Evolutionary conservation across 2,329 filamentous ascomycete genomes (phyloP).

Genomic region (Sporothrix curviconia): DNA sequence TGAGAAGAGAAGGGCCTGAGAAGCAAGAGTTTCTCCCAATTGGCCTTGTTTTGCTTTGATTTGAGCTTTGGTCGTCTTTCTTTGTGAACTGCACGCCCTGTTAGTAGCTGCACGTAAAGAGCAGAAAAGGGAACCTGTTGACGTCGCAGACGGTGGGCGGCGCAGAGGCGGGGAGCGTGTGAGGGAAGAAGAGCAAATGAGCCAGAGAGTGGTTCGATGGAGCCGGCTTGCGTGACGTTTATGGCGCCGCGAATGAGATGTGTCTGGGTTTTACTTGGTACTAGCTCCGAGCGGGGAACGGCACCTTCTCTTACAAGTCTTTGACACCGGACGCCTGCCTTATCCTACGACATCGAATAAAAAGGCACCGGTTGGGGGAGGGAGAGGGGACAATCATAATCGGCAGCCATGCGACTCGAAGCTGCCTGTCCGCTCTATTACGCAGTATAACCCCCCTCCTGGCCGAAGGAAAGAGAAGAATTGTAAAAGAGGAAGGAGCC

Average conservation of each 20-base stretch:
- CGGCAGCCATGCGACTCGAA: no score
- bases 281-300: conserved; percentile 7
- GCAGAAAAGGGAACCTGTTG: background rate
- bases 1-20: background rate
- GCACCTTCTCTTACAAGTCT: background rate
- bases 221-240: conserved; percentile 9
- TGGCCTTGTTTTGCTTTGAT: background rate
- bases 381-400: no score
- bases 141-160: background rate
- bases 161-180: background rate
- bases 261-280: conserved; percentile 4
- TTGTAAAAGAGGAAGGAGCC: no score
- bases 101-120: background rate
- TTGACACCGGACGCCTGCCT: no score
- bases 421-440: no score
- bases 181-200: background rate
- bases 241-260: background rate
- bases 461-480: no score
- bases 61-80: background rate
- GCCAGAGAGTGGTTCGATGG: conserved; percentile 1
- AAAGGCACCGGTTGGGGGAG: no score
- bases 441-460: no score
- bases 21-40: no score
- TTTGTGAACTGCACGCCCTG: background rate
- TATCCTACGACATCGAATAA: no score